Evolutionary conservation across 1,139 yeast genomes (phyloP), one percentile per base, ranked within the genome.

Genomic region (Ogataea hybrid): DNA sequence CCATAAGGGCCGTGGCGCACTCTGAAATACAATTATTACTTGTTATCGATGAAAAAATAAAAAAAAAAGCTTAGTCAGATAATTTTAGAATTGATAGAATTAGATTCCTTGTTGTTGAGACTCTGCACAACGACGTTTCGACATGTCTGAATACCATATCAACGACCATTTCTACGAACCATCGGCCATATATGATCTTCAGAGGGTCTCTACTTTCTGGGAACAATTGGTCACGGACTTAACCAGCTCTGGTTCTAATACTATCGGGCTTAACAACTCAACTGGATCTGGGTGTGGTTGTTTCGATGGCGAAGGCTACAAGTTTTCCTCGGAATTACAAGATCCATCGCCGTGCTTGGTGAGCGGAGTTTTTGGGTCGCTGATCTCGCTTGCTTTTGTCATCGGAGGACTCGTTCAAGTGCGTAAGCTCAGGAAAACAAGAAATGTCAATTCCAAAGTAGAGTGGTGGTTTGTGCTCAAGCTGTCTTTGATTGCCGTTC

Each of bases 311-410:
- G 88, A 81, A 49, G 95, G 96, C 2, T 85, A 89, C 81, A 85
- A 86, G 1, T 87, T 94, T 0, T 62, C 85, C 8, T 84, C 72
- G 41, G 41, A 53, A 6, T 77, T 78, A 53, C 77, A 77, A 37
- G 95, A 84, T 56, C 73, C 88, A 44, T 80, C 96, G 1, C 85
- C 92, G 2, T 90, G 97, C 57, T 82, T 90, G 57, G 69, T 84
- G 31, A 87, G 84, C 54, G 97, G 96, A 28, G 67, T 74, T 0
- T 59, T 87, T 7, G 67, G 77, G 48, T 75, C 79, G 28, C 40
- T 70, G 1, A 64, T 81, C 1, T 77, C 84, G 3, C 16, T 74
- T 9, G 64, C 79, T 29, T 68, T 84, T 65, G 56, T 89, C 3
- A 32, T 77, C 0, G 65, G 74, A 33, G 94, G 95, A 1, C 14